Evolutionary conservation across 306 rosid genomes (phyloP).

Genomic region (Gynostemma pentaphyllum): DNA sequence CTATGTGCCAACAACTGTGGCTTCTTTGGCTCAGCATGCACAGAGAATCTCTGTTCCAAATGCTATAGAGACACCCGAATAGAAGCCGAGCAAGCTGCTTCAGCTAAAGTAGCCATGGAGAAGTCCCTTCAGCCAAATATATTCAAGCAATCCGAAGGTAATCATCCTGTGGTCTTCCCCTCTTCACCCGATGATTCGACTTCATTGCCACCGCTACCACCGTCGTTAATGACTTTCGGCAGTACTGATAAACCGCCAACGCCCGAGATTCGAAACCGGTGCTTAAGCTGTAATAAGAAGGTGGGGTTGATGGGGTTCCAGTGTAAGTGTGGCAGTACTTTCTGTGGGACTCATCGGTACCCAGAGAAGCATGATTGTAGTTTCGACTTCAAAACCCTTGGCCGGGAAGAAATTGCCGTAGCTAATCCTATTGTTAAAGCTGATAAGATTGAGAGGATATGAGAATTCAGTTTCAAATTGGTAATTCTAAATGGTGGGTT

Average conservation of each 20-base stretch:
- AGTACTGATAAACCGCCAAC: background rate
- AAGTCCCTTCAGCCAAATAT: conserved; percentile 21
- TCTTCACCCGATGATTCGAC: background rate
- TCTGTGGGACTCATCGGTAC: conserved; percentile 43
- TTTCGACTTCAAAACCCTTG: conserved; percentile 29
- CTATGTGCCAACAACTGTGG: conserved; percentile 60
- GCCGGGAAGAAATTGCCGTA: conserved; percentile 35
- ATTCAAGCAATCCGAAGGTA: background rate
- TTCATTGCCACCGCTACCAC: background rate
- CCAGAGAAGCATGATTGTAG: conserved; percentile 45
- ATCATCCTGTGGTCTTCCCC: background rate
- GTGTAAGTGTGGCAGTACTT: conserved; percentile 48
- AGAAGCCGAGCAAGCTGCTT: conserved; percentile 20
- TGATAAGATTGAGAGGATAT: conserved; percentile 27
- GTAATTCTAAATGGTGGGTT: background rate
- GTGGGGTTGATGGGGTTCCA: conserved; percentile 37
- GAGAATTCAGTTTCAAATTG: background rate
- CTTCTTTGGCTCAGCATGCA: conserved; percentile 38
- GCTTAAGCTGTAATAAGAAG: conserved; percentile 38
- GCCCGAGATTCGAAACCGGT: conserved; percentile 23
- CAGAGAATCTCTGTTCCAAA: conserved; percentile 48
- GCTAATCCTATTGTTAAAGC: conserved; percentile 41
- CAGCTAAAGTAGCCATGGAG: conserved; percentile 33
- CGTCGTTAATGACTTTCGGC: background rate
- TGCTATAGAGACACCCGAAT: conserved; percentile 29